phyloP scores from a whole-genome alignment of 2,329 filamentous ascomycete genomes.

The Aureobasidium leucospermi region DNA sequence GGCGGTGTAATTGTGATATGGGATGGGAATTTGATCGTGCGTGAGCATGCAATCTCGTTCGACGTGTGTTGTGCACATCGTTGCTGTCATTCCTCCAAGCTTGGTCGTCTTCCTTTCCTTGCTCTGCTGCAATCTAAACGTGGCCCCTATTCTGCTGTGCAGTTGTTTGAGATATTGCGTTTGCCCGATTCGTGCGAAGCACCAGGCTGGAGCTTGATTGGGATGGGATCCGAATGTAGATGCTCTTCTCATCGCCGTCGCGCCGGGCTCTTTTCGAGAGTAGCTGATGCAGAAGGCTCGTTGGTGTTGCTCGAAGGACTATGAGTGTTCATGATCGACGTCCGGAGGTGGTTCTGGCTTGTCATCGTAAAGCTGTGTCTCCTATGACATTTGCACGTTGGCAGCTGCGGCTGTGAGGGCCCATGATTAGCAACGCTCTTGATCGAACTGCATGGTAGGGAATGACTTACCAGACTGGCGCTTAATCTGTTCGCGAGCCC shows the following conservation, averaged over 20 bases:
- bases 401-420: background rate
- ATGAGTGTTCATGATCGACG: background rate
- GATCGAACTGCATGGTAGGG: background rate
- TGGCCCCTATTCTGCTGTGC: slow-evolving; percentile 12
- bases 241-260: background rate
- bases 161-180: slow-evolving; percentile 6
- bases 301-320: background rate
- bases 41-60: background rate
- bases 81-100: background rate
- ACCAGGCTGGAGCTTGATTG: background rate
- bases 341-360: background rate
- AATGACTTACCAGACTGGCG: slow-evolving; percentile 51
- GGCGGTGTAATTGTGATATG: background rate
- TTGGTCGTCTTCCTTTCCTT: background rate
- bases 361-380: background rate
- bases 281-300: background rate
- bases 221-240: background rate
- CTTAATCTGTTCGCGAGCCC: slow-evolving; percentile 97
- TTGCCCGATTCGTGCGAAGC: background rate
- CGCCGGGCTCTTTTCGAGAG: background rate
- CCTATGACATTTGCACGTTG: slow-evolving; percentile 11
- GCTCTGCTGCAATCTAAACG: slow-evolving; percentile 7
- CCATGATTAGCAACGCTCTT: background rate
- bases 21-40: background rate
- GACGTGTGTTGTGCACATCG: background rate